Evolutionary conservation across 148 eudicot genomes (phyloP), one percentile per base, ranked within the genome.

Genomic region (Rhododendron vialii): DNA sequence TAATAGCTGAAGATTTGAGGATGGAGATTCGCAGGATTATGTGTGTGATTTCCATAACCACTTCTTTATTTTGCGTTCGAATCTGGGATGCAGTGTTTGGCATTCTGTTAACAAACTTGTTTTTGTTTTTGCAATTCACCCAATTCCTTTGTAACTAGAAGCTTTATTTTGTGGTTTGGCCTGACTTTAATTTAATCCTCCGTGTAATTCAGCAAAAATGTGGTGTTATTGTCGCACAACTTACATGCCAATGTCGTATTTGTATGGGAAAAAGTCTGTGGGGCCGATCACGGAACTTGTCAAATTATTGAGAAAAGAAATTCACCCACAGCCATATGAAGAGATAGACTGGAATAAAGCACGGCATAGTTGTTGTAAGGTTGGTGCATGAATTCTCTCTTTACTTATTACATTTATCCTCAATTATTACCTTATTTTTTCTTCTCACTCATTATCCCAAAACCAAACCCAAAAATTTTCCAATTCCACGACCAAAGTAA

Each of bases 171-270:
- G 53, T n/a, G 30, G 24, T 8, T 38, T 38, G 26, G 17, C 3
- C 48, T 20, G 17, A 33, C 43, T 76, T 43, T 38, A 15, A 17
- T 45, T 4, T 9, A 2, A 3, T 43, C 1, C 9, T n/a, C 0
- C 5, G 7, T 41, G 43, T 41, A 41, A 86, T 81, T 50, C 84
- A 86, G 87, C 81, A 36, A 86, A 86, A 69, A 86, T 86, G 87
- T 81, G 79, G 87, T 81, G 87, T 15, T 73, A 81, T 41, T 53
- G 43, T 81, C 84, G 87, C n/a, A 26, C 38, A 2, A 38, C 67
- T 24, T 86, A 81, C 71, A 67, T 81, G 84, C 81, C 87, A 4
- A 81, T 86, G 84, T 86, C 87, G 2, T 86, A 86, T 18, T 38
- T 86, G 17, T 86, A 86, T 17, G 87, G 80, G 14, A 86, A 20